Evolutionary conservation across 2,329 filamentous ascomycete species (phyloP).

Genomic region (Trichoderma asperellum): DNA sequence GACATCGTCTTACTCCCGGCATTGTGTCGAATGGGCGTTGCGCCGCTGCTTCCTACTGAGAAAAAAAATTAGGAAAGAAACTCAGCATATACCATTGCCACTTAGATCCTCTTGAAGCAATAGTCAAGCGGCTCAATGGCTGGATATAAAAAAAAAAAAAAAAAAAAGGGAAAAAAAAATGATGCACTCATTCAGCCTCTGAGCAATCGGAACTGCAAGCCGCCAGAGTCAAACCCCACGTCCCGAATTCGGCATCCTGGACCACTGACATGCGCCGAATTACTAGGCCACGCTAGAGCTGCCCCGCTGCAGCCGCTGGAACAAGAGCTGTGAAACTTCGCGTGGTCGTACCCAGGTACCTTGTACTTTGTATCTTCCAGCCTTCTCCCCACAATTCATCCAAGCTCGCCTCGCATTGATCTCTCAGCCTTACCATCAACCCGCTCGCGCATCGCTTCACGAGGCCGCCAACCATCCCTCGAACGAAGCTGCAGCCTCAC

Average conservation of each 20-base stretch:
- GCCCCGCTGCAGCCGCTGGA: slow-evolving; percentile 2
- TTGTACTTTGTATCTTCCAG: neutral
- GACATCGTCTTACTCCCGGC: neutral
- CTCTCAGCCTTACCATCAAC: slow-evolving; percentile 13
- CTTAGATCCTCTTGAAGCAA: neutral
- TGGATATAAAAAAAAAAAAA: neutral
- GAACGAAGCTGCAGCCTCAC: slow-evolving; percentile 3
- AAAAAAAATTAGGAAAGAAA: neutral
- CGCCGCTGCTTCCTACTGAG: neutral
- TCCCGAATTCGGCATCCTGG: neutral
- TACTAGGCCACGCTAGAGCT: neutral
- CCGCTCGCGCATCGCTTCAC: neutral
- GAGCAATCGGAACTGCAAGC: neutral
- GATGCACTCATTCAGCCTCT: neutral
- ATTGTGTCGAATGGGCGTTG: neutral
- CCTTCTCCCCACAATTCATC: slow-evolving; percentile 19
- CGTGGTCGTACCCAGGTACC: neutral
- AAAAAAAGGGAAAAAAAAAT: neutral
- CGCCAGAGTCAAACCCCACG: neutral
- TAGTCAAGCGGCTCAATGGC: neutral
- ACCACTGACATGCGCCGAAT: slow-evolving; percentile 10
- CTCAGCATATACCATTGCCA: neutral
- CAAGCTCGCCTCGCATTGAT: neutral
- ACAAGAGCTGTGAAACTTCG: neutral
- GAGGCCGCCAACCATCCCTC: neutral